phyloP scores from a whole-genome alignment of 208 protist species.

The Crithidia expoeki region DNA sequence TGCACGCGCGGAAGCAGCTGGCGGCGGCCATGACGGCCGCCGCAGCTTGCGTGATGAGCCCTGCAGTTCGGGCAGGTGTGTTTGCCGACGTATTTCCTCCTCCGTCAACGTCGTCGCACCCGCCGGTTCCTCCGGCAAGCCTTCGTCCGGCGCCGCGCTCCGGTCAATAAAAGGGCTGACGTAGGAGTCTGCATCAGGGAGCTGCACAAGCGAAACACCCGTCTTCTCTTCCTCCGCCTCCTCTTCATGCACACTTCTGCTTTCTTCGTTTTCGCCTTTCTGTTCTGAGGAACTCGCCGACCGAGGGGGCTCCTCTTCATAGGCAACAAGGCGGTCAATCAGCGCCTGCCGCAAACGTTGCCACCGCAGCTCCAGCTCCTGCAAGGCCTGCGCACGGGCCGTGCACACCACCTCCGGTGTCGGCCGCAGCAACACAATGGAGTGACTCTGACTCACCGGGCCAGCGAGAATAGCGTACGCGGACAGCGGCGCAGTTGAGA shows the following conservation, averaged over 20 bases:
- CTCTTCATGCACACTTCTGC: not conserved
- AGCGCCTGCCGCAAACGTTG: constrained; percentile 47
- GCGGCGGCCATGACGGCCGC: not conserved
- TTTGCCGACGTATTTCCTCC: constrained; percentile 26
- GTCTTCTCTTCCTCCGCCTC: not conserved
- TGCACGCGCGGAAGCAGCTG: not conserved
- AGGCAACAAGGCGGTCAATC: constrained; percentile 32
- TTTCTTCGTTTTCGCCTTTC: not conserved
- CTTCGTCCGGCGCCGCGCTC: not conserved
- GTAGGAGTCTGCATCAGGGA: constrained; percentile 43
- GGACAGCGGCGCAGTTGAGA: constrained; percentile 50
- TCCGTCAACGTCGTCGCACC: constrained; percentile 16
- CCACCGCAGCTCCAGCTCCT: constrained; percentile 55
- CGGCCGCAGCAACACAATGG: constrained; percentile 61
- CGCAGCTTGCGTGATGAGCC: not conserved
- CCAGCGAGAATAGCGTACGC: constrained; percentile 48
- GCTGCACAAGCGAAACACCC: constrained; percentile 15
- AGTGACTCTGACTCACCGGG: constrained; percentile 52
- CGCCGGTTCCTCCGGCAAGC: constrained; percentile 7
- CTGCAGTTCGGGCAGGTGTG: constrained; percentile 32
- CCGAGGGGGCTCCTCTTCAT: constrained; percentile 39
- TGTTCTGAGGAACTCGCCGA: not conserved
- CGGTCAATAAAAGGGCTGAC: constrained; percentile 47
- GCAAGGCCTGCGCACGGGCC: constrained; percentile 41
- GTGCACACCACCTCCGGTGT: constrained; percentile 36